Conservation (phyloP, 805 yeast genomes). For the Wickerhamomyces hampshirensis region DNA sequence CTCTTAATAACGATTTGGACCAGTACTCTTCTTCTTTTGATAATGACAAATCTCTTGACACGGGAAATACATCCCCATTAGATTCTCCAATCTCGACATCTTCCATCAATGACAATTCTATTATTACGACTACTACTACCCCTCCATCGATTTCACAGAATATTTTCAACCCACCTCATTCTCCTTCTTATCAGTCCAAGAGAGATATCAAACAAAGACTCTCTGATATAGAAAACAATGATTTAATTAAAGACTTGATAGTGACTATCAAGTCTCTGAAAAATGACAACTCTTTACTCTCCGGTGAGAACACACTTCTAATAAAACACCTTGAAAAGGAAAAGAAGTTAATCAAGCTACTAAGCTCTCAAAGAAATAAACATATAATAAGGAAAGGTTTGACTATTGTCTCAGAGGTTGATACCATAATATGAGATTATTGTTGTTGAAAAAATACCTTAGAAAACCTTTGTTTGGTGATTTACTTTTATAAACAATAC, state of each 20-base stretch:
- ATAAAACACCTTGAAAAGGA: slow-evolving; percentile 9
- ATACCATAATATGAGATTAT: slow-evolving; percentile 13
- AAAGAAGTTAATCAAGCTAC: slow-evolving; percentile 15
- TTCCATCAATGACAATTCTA: neutral
- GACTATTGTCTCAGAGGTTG: slow-evolving; percentile 17
- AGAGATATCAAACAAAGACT: neutral
- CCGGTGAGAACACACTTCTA: slow-evolving; percentile 10
- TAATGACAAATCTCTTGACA: neutral
- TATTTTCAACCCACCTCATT: neutral
- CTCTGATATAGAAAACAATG: slow-evolving; percentile 5
- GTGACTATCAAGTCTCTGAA: slow-evolving; percentile 17
- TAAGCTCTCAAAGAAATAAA: slow-evolving; percentile 10
- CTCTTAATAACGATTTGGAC: slow-evolving; percentile 7
- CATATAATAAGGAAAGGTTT: slow-evolving; percentile 19
- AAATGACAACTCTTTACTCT: slow-evolving; percentile 12
- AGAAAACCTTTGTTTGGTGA: too few species aligned
- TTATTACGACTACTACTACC: neutral
- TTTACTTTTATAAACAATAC: too few species aligned
- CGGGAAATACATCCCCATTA: slow-evolving; percentile 8
- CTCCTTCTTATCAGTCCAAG: slow-evolving; percentile 1
- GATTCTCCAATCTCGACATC: slow-evolving; percentile 5
- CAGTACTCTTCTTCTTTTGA: too few species aligned
- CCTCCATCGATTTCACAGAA: neutral
- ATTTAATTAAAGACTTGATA: slow-evolving; percentile 17
- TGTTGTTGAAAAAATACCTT: too few species aligned